phyloP scores from a whole-genome alignment of 768 basidiomycete species.

The Rhizopogon vulgaris region DNA sequence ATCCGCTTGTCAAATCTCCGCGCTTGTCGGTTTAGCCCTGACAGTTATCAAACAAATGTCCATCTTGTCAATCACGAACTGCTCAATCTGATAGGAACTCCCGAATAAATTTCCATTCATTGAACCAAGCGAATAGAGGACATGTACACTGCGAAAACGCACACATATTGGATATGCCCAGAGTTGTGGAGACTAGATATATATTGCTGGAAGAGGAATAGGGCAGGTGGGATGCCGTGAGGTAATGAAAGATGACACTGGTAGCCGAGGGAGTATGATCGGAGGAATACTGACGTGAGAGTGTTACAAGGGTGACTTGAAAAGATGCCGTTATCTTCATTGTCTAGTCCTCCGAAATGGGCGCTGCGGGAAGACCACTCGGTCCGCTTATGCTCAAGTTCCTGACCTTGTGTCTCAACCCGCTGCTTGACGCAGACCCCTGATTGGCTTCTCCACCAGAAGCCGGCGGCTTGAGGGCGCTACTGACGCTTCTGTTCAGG shows the following conservation, averaged over 20 bases:
- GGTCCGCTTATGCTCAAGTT: constrained; percentile 38
- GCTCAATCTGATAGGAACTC: neutral
- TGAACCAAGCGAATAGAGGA: constrained; percentile 3
- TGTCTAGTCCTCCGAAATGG: constrained; percentile 18
- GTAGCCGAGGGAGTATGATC: neutral
- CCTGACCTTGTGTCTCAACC: constrained; percentile 42
- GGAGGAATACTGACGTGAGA: constrained; percentile 16
- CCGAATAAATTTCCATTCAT: neutral
- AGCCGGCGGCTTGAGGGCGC: constrained; percentile 7
- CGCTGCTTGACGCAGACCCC: constrained; percentile 22
- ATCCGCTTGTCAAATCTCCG: constrained; percentile 18
- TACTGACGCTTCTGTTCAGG: constrained; percentile 20
- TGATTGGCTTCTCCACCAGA: constrained; percentile 14
- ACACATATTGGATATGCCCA: neutral
- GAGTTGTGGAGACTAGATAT: neutral
- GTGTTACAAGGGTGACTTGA: constrained; percentile 7
- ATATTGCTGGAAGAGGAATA: neutral
- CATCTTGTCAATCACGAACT: neutral
- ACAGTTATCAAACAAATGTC: constrained; percentile 17
- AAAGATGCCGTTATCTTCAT: constrained; percentile 17
- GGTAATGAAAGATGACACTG: constrained; percentile 1
- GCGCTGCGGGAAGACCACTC: constrained; percentile 11
- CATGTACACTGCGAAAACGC: neutral
- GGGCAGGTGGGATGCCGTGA: constrained; percentile 8
- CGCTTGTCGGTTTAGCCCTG: constrained; percentile 24